phyloP scores from a whole-genome alignment of 1,284 basidiomycete genomes.

The Puccinia novopanici region DNA sequence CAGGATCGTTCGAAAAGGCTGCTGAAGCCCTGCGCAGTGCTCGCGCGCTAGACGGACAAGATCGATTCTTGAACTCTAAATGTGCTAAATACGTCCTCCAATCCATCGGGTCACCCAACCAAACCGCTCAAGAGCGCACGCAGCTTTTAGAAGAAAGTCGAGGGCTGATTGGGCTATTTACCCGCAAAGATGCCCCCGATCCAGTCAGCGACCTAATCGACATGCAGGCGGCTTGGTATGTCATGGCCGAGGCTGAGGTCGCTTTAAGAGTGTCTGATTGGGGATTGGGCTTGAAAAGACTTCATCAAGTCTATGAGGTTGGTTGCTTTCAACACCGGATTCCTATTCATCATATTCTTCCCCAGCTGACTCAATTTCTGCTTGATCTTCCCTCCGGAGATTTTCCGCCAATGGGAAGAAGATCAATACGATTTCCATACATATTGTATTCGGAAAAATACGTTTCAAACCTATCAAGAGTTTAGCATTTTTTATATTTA shows the following conservation, averaged over 20 bases:
- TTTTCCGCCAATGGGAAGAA: constrained; percentile 61
- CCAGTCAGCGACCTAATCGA: constrained; percentile 84
- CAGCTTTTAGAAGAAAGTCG: constrained; percentile 30
- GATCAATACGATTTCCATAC: constrained; percentile 99
- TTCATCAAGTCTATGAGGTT: constrained; percentile 74
- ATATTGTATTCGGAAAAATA: constrained; percentile 88
- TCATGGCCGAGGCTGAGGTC: constrained; percentile 78
- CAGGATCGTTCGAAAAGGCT: constrained; percentile 77
- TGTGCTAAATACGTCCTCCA: constrained; percentile 86
- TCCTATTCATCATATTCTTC: not conserved
- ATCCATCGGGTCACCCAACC: constrained; percentile 63
- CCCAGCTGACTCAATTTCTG: not conserved
- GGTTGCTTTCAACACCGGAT: not conserved
- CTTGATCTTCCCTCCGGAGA: not conserved
- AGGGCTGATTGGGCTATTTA: constrained; percentile 52
- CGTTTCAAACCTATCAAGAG: constrained; percentile 74
- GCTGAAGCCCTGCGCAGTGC: constrained; percentile 79
- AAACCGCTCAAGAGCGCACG: not conserved
- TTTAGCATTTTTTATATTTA: constrained; percentile 8
- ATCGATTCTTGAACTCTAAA: constrained; percentile 93
- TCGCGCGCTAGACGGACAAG: constrained; percentile 84
- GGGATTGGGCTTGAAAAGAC: constrained; percentile 85
- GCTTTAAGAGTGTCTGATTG: constrained; percentile 69
- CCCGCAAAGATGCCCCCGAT: constrained; percentile 76
- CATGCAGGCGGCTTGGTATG: constrained; percentile 90